These are phyloP conservation scores for Globisporangium echinulatum DNA, from an alignment of 352 stramenopile species.

Conservation along the genomic window DNA sequence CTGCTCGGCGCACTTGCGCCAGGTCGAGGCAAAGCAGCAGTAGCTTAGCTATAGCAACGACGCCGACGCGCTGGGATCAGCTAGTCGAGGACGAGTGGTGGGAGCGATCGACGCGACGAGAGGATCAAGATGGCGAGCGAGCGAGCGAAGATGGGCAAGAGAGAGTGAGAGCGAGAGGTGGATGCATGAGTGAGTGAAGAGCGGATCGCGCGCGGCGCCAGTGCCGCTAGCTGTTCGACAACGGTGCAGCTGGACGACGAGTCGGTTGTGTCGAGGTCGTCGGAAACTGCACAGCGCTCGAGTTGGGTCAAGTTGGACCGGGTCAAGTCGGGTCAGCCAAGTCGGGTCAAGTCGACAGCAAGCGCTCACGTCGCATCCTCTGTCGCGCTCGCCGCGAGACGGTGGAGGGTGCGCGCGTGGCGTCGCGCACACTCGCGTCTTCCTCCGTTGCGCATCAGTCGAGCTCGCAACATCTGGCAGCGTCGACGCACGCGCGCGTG, in stretches of 20 bases:
- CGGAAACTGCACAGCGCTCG: constrained; percentile 13
- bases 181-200: constrained; percentile 19
- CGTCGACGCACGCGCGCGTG: not conserved
- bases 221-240: not conserved
- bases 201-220: constrained; percentile 2
- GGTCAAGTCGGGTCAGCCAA: no score
- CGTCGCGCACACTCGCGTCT: no score
- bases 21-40: constrained; percentile 24
- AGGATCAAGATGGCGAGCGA: not conserved
- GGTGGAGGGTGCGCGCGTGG: no score
- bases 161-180: constrained; percentile 5
- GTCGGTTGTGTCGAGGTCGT: constrained; percentile 11
- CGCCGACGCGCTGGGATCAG: not conserved
- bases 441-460: no score
- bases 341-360: no score
- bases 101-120: not conserved
- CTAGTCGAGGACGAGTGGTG: not conserved
- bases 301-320: not conserved
- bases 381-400: no score
- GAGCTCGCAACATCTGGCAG: no score
- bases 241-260: no score
- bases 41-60: not conserved
- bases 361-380: no score
- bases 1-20: constrained; percentile 71
- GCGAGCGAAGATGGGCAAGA: not conserved